These are phyloP conservation scores for Conidiobolus incongruus DNA, from an alignment of 371 early-diverging fungal genomes.

Conservation along the genomic window DNA sequence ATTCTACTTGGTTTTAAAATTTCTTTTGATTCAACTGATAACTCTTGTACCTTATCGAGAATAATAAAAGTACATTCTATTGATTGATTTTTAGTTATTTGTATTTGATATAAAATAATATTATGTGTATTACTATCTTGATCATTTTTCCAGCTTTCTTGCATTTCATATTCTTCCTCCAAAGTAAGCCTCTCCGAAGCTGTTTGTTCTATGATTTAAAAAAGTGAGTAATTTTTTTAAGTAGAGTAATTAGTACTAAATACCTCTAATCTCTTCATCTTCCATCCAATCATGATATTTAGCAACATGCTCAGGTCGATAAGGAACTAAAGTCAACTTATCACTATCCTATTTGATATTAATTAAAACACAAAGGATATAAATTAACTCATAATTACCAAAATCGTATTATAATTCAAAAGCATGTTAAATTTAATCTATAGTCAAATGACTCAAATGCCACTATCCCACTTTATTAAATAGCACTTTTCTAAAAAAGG, in stretches of 20 bases:
- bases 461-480: too few species aligned
- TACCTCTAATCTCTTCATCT: slow-evolving; percentile 54
- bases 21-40: background rate
- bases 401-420: background rate
- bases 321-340: slow-evolving; percentile 57
- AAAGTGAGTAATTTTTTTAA: background rate
- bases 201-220: slow-evolving; percentile 74
- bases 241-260: background rate
- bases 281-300: slow-evolving; percentile 90
- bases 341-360: slow-evolving; percentile 25
- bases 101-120: background rate
- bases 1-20: too few species aligned
- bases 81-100: too few species aligned
- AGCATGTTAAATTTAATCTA: too few species aligned
- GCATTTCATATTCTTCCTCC: slow-evolving; percentile 88
- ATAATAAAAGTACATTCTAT: background rate
- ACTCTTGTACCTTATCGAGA: background rate
- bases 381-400: background rate
- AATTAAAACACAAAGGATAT: background rate
- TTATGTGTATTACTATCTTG: slow-evolving; percentile 30
- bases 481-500: too few species aligned
- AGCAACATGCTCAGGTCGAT: slow-evolving; percentile 58
- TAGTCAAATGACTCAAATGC: too few species aligned
- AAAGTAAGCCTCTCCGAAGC: slow-evolving; percentile 80
- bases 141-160: slow-evolving; percentile 65